Conservation (phyloP, 2,329 filamentous ascomycete species). For the Sodiomyces alkalinus region DNA sequence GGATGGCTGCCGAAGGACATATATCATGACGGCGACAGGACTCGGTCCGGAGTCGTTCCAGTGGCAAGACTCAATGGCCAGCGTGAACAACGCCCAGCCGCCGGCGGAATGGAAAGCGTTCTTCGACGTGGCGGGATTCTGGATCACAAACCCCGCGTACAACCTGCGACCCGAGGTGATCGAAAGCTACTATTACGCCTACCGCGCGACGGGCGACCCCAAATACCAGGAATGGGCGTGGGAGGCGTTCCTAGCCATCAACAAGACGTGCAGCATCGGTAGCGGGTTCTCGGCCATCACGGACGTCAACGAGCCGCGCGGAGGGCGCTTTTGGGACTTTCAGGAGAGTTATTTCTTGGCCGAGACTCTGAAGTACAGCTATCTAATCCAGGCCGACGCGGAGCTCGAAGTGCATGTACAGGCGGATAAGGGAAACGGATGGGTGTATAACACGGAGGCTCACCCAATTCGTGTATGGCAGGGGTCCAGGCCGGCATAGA, state of each 20-base stretch:
- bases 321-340: constrained; percentile 49
- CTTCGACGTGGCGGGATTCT: constrained; percentile 56
- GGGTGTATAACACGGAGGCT: constrained; percentile 34
- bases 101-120: constrained; percentile 38
- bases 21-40: constrained; percentile 48
- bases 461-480: no score
- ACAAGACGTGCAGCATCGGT: constrained; percentile 42
- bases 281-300: constrained; percentile 52
- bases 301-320: constrained; percentile 48
- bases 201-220: constrained; percentile 57
- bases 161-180: constrained; percentile 66
- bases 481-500: constrained; percentile 3
- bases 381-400: constrained; percentile 54
- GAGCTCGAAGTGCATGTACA: constrained; percentile 36
- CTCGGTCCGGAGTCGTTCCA: constrained; percentile 64
- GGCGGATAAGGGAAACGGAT: constrained; percentile 26
- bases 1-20: constrained; percentile 59
- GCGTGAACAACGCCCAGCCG: constrained; percentile 22
- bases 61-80: constrained; percentile 35
- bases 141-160: constrained; percentile 46
- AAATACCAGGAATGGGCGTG: constrained; percentile 78
- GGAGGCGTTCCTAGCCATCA: constrained; percentile 59
- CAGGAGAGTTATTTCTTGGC: constrained; percentile 85
- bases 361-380: constrained; percentile 75
- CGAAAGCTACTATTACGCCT: constrained; percentile 78